phyloP scores from a whole-genome alignment of 2,329 filamentous ascomycete species.

The Cladobotryum mycophilum region DNA sequence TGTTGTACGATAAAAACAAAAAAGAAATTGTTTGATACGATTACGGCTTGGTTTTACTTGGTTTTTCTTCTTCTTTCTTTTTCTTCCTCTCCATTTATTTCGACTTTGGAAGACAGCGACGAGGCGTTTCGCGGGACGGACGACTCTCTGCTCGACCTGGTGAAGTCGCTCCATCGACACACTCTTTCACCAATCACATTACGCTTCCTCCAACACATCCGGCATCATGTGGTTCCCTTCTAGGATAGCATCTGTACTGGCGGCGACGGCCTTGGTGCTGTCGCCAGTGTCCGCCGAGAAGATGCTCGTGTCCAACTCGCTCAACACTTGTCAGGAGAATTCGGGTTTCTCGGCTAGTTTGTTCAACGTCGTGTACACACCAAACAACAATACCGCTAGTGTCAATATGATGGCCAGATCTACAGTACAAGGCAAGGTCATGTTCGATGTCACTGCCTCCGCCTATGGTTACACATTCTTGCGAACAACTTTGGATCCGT shows the following conservation, averaged over 20 bases:
- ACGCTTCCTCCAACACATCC: not conserved
- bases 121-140: constrained; percentile 11
- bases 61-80: too few species aligned
- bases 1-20: too few species aligned
- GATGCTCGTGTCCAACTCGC: constrained; percentile 67
- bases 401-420: constrained; percentile 72
- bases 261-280: constrained; percentile 30
- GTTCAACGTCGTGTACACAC: constrained; percentile 73
- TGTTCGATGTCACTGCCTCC: constrained; percentile 52
- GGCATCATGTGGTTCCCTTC: constrained; percentile 5
- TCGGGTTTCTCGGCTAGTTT: constrained; percentile 76
- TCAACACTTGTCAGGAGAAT: constrained; percentile 72
- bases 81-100: too few species aligned
- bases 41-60: too few species aligned
- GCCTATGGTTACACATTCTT: constrained; percentile 57
- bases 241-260: constrained; percentile 10
- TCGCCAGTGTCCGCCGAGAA: constrained; percentile 48
- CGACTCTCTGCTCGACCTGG: not conserved
- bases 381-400: constrained; percentile 59
- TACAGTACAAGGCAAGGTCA: constrained; percentile 57
- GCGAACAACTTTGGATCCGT: constrained; percentile 63
- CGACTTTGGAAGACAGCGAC: not conserved
- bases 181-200: too few species aligned
- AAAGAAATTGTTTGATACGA: too few species aligned
- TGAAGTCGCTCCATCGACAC: too few species aligned